Evolutionary conservation across 2,329 filamentous ascomycete species (phyloP).

Genomic region (Mollisia scopiformis): DNA sequence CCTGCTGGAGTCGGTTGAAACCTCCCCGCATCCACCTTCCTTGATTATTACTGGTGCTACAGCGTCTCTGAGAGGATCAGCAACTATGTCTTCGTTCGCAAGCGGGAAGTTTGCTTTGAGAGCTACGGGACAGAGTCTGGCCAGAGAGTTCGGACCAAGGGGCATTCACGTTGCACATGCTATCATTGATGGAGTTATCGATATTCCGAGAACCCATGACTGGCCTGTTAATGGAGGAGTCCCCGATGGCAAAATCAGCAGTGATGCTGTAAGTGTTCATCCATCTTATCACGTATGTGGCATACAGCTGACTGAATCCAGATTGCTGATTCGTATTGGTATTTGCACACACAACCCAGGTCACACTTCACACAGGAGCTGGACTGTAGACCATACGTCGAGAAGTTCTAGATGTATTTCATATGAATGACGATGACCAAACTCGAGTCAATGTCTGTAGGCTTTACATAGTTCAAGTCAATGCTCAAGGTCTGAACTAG

Average conservation of each 20-base stretch:
- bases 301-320: conserved; percentile 38
- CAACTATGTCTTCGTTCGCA: conserved; percentile 72
- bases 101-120: conserved; percentile 80
- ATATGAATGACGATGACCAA: not conserved
- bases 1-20: conserved; percentile 62
- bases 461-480: not conserved
- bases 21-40: conserved; percentile 67
- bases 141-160: conserved; percentile 81
- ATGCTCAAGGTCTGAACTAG: not conserved
- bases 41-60: conserved; percentile 89
- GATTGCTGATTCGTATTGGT: conserved; percentile 85
- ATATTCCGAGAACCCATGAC: conserved; percentile 72
- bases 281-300: not conserved
- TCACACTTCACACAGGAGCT: conserved; percentile 82
- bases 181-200: conserved; percentile 84
- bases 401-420: conserved; percentile 60
- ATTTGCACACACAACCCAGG: conserved; percentile 76
- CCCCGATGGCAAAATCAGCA: conserved; percentile 66
- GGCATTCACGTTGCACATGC: conserved; percentile 84
- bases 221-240: conserved; percentile 46
- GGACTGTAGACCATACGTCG: conserved; percentile 77
- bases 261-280: conserved; percentile 66
- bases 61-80: conserved; percentile 73
- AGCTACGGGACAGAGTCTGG: conserved; percentile 73
- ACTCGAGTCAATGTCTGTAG: not conserved